phyloP scores from a whole-genome alignment of 495 filamentous ascomycete species.

The Filosporella fistucella region DNA sequence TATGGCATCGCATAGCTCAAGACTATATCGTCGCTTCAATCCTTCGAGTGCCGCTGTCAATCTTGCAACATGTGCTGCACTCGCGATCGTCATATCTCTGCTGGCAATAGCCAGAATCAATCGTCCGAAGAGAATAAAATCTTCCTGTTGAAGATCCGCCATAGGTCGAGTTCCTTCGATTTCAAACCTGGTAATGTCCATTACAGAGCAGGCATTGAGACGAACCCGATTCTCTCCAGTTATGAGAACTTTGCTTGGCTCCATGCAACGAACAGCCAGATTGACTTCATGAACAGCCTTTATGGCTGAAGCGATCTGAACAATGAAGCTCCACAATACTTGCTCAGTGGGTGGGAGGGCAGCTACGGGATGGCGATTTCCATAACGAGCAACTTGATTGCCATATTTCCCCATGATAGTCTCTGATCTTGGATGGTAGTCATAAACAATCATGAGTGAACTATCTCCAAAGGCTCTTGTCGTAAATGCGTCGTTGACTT shows the following conservation, averaged over 20 bases:
- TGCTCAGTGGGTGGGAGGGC: slow-evolving; percentile 63
- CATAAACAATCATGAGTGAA: slow-evolving; percentile 89
- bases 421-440: slow-evolving; percentile 88
- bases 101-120: slow-evolving; percentile 75
- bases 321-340: slow-evolving; percentile 85
- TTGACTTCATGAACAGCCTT: slow-evolving; percentile 78
- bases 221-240: slow-evolving; percentile 81
- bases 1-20: slow-evolving; percentile 68
- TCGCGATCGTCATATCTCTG: slow-evolving; percentile 42
- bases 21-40: slow-evolving; percentile 65
- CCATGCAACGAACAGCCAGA: slow-evolving; percentile 79
- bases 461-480: slow-evolving; percentile 89
- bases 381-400: slow-evolving; percentile 48
- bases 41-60: slow-evolving; percentile 46
- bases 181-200: slow-evolving; percentile 84
- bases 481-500: slow-evolving; percentile 88
- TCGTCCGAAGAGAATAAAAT: slow-evolving; percentile 81
- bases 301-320: slow-evolving; percentile 85
- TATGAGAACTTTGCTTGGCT: slow-evolving; percentile 78
- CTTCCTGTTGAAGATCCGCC: slow-evolving; percentile 77
- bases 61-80: slow-evolving; percentile 47
- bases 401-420: slow-evolving; percentile 85
- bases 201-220: slow-evolving; percentile 79
- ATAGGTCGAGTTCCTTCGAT: slow-evolving; percentile 61
- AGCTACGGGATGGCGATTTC: slow-evolving; percentile 31